Base-by-base conservation (phyloP, 169 alveolate species). In the Eimeria praecox region DNA sequence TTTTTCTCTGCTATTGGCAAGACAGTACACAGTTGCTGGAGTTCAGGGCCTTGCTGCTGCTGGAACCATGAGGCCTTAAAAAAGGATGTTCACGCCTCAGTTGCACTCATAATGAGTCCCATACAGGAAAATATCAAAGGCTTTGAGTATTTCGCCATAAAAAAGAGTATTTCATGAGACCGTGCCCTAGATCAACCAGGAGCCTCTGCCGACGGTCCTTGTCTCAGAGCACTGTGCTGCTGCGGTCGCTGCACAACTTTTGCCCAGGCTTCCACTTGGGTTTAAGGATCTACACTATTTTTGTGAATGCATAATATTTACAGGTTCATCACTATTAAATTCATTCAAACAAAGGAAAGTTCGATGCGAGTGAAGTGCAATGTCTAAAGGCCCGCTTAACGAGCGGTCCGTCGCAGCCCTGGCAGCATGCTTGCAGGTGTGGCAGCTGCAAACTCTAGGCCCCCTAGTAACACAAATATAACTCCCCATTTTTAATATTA, bases 1-100 rank as follows among this genome's bases (percentile, higher is more conserved):
- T 18, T 30, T 20, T 22, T 73, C 22, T 33, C 54, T 0, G 83
- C 49, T 38, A 73, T n/a, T 44, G 44, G 30, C 46, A 24, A 42
- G 30, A 18, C 69, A 44, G 30, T 46, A 22, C 27, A 3, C 35
- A 44, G 1, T n/a, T 3, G 66, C 40, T 52, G 62, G 9, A 52
- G 62, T 77, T 22, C 87, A 77, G 87, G 87, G 62, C 64, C 87
- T 42, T 20, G 88, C 42, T 78, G 86, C 62, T 75, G 42, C 64
- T 22, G 38, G 18, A 75, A 20, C 40, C 69, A 33, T 38, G 49
- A n/a, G 86, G 62, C 59, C 30, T 44, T 14, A 3, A 42, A 40
- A 75, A 75, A 22, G 42, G 16, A 42, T 38, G 78, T 42, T 75
- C 86, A 75, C 33, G 56, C 86, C 4, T 44, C 86, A 42, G 38